Percentiles rank a stretch among this genome's conserved stretches.
Conservation (phyloP, 345 rosid genomes). For the Trapa bicornis region DNA sequence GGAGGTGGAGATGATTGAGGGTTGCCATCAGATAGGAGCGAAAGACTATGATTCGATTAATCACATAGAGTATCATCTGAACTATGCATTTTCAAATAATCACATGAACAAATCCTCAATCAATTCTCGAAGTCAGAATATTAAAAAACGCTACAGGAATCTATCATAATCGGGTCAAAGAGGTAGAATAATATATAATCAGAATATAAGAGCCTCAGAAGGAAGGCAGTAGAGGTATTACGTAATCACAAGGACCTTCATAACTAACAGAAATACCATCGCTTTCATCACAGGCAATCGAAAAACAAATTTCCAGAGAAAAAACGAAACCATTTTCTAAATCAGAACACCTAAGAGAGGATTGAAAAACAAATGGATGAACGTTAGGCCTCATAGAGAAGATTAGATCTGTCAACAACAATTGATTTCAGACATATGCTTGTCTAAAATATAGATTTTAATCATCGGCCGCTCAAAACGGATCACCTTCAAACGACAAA, state of each 20-base stretch:
- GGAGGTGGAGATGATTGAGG: too few relatives aligned
- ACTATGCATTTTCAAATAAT: conserved; percentile 73
- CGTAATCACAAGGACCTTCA: conserved; percentile 22
- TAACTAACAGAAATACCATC: conserved; percentile 18
- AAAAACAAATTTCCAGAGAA: background rate
- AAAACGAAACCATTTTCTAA: background rate
- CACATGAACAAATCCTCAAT: conserved; percentile 30
- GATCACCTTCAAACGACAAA: background rate
- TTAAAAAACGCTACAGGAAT: too few relatives aligned
- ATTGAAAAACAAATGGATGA: background rate
- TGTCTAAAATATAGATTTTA: conserved; percentile 33
- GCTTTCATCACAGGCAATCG: conserved; percentile 28
- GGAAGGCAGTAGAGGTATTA: conserved; percentile 56
- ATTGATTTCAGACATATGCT: conserved; percentile 79
- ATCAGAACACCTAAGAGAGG: too few relatives aligned
- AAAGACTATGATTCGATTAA: conserved; percentile 66
- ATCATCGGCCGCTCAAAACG: conserved; percentile 50
- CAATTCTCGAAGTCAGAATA: background rate
- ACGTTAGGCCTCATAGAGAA: conserved; percentile 76
- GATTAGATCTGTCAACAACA: conserved; percentile 62
- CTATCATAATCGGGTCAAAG: too few relatives aligned
- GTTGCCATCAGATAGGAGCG: conserved; percentile 96
- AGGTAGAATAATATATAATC: too few relatives aligned
- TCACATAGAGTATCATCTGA: conserved; percentile 62
- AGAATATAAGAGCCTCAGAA: conserved; percentile 32